A percentile compares a stretch with the other conserved stretches of the same genome.
Conservation (phyloP, 441 rosid species). For the Breynia disticha region DNA sequence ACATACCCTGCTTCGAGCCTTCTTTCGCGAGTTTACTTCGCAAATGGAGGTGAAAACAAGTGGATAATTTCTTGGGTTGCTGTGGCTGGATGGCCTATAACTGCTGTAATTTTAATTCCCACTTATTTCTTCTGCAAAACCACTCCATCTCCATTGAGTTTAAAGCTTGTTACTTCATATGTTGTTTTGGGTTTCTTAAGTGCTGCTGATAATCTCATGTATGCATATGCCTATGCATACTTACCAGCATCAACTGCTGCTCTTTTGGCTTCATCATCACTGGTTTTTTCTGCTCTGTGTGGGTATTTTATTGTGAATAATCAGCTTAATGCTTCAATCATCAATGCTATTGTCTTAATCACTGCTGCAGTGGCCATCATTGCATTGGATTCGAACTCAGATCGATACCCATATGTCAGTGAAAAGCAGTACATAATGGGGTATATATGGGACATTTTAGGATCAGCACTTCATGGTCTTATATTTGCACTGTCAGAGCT, state of each 20-base stretch:
- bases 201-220: constrained; percentile 76
- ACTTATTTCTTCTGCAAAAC: constrained; percentile 36
- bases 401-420: constrained; percentile 38
- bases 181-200: constrained; percentile 49
- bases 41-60: constrained; percentile 74
- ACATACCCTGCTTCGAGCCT: constrained; percentile 82
- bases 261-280: constrained; percentile 73
- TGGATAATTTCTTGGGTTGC: constrained; percentile 94
- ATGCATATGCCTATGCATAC: constrained; percentile 76
- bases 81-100: constrained; percentile 80
- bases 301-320: constrained; percentile 64
- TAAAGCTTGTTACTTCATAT: constrained; percentile 47
- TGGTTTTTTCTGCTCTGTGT: constrained; percentile 57
- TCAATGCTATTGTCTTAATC: constrained; percentile 61
- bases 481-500: constrained; percentile 79
- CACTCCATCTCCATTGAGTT: constrained; percentile 42
- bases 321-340: constrained; percentile 48
- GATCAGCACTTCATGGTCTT: constrained; percentile 78
- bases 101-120: constrained; percentile 44
- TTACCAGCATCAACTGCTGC: constrained; percentile 84
- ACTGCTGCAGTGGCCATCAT: constrained; percentile 61
- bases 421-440: constrained; percentile 57
- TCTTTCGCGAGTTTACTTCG: constrained; percentile 57
- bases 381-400: constrained; percentile 74
- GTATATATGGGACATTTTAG: constrained; percentile 66